Base-by-base conservation (phyloP, 768 basidiomycete genomes). In the Pleurotus platypus region DNA sequence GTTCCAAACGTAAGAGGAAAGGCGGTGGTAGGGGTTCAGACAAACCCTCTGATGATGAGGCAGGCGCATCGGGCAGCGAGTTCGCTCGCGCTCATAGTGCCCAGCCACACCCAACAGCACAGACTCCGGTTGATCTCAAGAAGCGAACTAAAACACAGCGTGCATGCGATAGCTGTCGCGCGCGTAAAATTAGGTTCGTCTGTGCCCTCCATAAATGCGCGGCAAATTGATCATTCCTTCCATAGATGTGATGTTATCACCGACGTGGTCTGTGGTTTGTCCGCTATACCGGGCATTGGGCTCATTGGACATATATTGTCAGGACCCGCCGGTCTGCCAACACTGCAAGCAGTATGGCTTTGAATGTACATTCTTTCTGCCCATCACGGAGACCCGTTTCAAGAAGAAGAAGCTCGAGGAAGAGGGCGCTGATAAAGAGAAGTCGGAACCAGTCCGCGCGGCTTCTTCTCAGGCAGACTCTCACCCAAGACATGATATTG, bases 381-480 rank as follows among this genome's bases (percentile, higher is more conserved):
- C 97, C 40, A 99, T 99, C 64, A 93, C 96, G 8, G 97, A 98
- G 71, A 99, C 97, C 0, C 87, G 97, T 16, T 99, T 98, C 81
- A 98, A 98, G 76, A 97, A 97, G 78, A 94, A 94, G 75, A 89
- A 90, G 62, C 57, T 86, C 45, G 90, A 94, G 64, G 87, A 91
- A 63, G 89, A 89, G 51, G 72, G 56, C 3, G 62, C 64, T 20
- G 76, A 76, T 30, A 73, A 73, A 43, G 75, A 75, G 49, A 76
- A 77, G 49, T 22, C 63, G 5, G 74, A 75, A n/a, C 58, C 67
- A 47, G 63, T 63, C 9, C 74, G 69, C 56, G 37, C 68, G 4
- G 49, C 67, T 8, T 77, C 85, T 40, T 79, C 84, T 5, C 72
- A 75, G 48, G 64, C 70, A 2, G 84, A 86, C 18, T 38, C 74